These are phyloP conservation scores for Ogataea methylovora DNA, from an alignment of 805 yeast species.

Conservation along the genomic window DNA sequence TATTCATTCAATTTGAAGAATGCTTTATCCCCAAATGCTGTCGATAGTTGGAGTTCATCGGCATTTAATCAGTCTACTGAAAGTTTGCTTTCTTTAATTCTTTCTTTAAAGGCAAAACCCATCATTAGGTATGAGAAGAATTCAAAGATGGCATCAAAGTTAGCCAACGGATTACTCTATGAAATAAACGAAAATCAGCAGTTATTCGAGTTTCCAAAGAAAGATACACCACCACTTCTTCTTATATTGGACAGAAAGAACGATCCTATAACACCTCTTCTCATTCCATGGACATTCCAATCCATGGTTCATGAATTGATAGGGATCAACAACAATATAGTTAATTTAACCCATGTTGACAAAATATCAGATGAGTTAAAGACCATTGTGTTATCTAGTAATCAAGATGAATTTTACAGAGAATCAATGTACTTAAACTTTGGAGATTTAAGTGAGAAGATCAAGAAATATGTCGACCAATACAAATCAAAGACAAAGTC, in stretches of 20 bases:
- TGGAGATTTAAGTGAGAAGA: conserved; percentile 88
- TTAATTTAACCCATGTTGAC: conserved; percentile 51
- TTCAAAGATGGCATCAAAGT: conserved; percentile 53
- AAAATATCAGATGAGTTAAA: conserved; percentile 49
- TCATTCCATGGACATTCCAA: conserved; percentile 97
- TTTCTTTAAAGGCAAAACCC: conserved; percentile 75
- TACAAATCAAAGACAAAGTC: conserved; percentile 78
- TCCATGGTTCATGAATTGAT: conserved; percentile 93
- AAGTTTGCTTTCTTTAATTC: conserved; percentile 46
- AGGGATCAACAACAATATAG: conserved; percentile 77
- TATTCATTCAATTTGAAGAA: conserved; percentile 25
- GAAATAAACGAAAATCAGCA: conserved; percentile 49
- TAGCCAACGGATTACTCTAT: conserved; percentile 60
- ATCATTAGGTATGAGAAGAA: conserved; percentile 69
- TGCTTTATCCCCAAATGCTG: conserved; percentile 10
- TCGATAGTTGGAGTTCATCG: conserved; percentile 38
- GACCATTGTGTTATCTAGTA: conserved; percentile 59
- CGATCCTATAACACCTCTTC: conserved; percentile 90
- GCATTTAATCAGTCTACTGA: conserved; percentile 34
- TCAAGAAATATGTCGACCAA: conserved; percentile 75
- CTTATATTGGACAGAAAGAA: conserved; percentile 74
- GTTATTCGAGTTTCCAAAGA: conserved; percentile 57
- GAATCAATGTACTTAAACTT: conserved; percentile 85
- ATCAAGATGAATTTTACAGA: conserved; percentile 68
- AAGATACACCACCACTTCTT: conserved; percentile 65